Evolutionary conservation across 1,284 basidiomycete species (phyloP).

Genomic region (Sanghuangporus sanghuang): DNA sequence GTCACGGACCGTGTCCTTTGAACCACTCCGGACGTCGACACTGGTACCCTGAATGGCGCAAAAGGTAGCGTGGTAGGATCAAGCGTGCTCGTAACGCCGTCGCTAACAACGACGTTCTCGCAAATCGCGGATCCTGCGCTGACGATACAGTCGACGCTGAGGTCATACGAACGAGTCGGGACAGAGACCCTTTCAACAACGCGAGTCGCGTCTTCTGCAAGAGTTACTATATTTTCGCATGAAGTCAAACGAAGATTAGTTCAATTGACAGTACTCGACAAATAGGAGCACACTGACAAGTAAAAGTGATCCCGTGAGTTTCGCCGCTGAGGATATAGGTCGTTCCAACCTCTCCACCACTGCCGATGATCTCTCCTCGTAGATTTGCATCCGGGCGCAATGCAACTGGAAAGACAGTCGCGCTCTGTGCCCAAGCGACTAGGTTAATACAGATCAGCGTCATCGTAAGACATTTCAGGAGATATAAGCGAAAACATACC

Average conservation of each 20-base stretch:
- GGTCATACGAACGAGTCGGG: neutral
- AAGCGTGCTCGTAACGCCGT: neutral
- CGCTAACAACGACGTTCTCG: constrained; percentile 1
- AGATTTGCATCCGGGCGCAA: neutral
- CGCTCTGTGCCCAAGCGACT: constrained; percentile 6
- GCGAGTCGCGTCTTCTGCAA: constrained; percentile 7
- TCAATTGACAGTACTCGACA: neutral
- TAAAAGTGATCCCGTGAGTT: constrained; percentile 7
- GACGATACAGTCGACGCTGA: neutral
- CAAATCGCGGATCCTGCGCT: constrained; percentile 1
- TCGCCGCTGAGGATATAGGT: constrained; percentile 10
- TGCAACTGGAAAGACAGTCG: constrained; percentile 4
- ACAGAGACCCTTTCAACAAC: constrained; percentile 3
- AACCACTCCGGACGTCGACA: neutral
- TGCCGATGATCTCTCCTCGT: constrained; percentile 4
- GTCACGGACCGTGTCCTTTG: neutral
- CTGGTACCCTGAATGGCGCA: constrained; percentile 4
- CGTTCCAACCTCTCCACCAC: constrained; percentile 1
- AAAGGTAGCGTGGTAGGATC: neutral
- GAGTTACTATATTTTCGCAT: neutral
- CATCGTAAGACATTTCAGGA: neutral
- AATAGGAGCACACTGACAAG: neutral
- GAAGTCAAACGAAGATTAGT: neutral
- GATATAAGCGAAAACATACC: neutral
- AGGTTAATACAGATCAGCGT: neutral